A percentile compares a stretch with the other conserved stretches of the same genome.
Conservation (phyloP, 2,329 filamentous ascomycete genomes). For the Domatiomyces globalis region DNA sequence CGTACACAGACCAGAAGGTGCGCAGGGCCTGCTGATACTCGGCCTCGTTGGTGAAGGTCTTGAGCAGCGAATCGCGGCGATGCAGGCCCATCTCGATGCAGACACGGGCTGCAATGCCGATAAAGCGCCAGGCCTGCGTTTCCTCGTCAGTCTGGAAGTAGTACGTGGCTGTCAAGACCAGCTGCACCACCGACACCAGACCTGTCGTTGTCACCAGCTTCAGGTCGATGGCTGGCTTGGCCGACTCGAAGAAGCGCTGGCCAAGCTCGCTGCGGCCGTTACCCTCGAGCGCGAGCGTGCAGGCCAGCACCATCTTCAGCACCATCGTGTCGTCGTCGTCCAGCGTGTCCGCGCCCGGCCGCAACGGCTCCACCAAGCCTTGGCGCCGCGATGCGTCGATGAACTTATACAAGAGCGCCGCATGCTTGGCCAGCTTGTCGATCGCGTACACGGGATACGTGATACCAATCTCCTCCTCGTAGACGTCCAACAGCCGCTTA, state of each 20-base stretch:
- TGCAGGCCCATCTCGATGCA: slow-evolving; percentile 76
- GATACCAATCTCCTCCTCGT: slow-evolving; percentile 79
- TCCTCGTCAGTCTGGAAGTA: slow-evolving; percentile 80
- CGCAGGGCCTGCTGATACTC: slow-evolving; percentile 55
- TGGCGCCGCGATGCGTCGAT: slow-evolving; percentile 52
- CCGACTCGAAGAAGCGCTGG: slow-evolving; percentile 58
- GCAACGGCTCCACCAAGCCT: slow-evolving; percentile 41
- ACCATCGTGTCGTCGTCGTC: slow-evolving; percentile 52
- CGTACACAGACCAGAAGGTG: slow-evolving; percentile 76
- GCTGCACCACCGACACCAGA: slow-evolving; percentile 44
- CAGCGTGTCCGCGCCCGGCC: slow-evolving; percentile 45
- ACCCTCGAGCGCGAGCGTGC: slow-evolving; percentile 61
- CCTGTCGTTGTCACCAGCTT: slow-evolving; percentile 43
- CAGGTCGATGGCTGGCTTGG: slow-evolving; percentile 56
- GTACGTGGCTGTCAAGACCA: slow-evolving; percentile 52
- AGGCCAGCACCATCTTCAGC: slow-evolving; percentile 72
- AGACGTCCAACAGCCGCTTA: slow-evolving; percentile 59
- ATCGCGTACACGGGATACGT: slow-evolving; percentile 84
- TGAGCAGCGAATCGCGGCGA: slow-evolving; percentile 56
- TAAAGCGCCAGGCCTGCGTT: slow-evolving; percentile 69
- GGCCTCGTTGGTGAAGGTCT: slow-evolving; percentile 51
- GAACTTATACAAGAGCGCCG: slow-evolving; percentile 54
- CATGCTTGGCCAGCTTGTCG: slow-evolving; percentile 54
- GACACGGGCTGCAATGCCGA: slow-evolving; percentile 66
- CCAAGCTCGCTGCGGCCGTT: slow-evolving; percentile 66